Conservation (phyloP, 176 grass and related monocot species). For the Urochloa ruziziensis region DNA sequence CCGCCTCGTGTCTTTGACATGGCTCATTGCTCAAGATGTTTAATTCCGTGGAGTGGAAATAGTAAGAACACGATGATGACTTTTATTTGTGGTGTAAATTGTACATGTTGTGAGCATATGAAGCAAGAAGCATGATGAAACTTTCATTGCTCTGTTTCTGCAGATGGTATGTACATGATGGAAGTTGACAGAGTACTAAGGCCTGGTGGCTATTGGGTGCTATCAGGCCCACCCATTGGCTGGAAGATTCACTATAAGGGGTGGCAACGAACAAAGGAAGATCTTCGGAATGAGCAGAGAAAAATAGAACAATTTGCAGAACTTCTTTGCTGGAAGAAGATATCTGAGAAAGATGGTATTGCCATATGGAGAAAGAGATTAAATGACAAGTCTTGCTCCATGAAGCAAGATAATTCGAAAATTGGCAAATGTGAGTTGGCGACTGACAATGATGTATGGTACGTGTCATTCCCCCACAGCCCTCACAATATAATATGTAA, state of each 20-base stretch:
- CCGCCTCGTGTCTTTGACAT: constrained; percentile 75
- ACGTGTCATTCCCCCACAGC: constrained; percentile 20
- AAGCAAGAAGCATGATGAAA: constrained; percentile 6
- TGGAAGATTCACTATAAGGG: constrained; percentile 71
- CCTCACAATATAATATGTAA: neutral
- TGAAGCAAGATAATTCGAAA: constrained; percentile 36
- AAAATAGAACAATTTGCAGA: constrained; percentile 79
- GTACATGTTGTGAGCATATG: neutral
- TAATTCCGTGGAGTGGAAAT: constrained; percentile 73
- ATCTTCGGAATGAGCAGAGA: constrained; percentile 63
- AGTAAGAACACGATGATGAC: constrained; percentile 39
- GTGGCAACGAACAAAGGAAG: constrained; percentile 64
- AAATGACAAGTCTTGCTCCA: constrained; percentile 54
- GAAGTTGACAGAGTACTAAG: constrained; percentile 87
- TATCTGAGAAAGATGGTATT: constrained; percentile 66
- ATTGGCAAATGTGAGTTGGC: constrained; percentile 60
- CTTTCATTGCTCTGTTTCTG: constrained; percentile 14
- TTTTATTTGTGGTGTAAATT: constrained; percentile 13
- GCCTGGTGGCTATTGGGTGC: constrained; percentile 84
- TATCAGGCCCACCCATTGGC: constrained; percentile 87
- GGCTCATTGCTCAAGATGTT: constrained; percentile 91
- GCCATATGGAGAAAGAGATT: constrained; percentile 81
- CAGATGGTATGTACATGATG: constrained; percentile 98
- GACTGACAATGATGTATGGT: constrained; percentile 64
- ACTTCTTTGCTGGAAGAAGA: constrained; percentile 87